These are phyloP conservation scores for Luffa aegyptiaca DNA, from an alignment of 306 rosid species.

Conservation along the genomic window DNA sequence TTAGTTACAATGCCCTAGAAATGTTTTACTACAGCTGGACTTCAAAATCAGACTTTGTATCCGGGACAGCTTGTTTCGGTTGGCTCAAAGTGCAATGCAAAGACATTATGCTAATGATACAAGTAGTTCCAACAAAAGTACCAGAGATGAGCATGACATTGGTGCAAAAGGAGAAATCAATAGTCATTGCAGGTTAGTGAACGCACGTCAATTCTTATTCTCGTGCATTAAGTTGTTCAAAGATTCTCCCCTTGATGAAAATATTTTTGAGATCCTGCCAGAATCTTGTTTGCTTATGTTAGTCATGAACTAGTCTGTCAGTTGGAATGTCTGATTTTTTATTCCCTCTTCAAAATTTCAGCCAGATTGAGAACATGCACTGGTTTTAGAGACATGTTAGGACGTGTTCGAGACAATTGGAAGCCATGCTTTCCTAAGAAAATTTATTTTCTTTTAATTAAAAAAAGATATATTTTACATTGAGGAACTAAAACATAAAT, in stretches of 20 bases:
- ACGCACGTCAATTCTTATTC: background rate
- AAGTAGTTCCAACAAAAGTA: slow-evolving; percentile 44
- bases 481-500: background rate
- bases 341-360: background rate
- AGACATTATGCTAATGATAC: slow-evolving; percentile 59
- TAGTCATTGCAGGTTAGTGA: slow-evolving; percentile 41
- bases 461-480: background rate
- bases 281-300: background rate
- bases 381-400: background rate
- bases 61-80: slow-evolving; percentile 82
- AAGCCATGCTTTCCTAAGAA: background rate
- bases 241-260: background rate
- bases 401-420: background rate
- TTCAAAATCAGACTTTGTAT: slow-evolving; percentile 57
- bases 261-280: background rate
- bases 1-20: slow-evolving; percentile 33
- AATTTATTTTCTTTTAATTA: background rate
- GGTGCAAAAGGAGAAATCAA: slow-evolving; percentile 40
- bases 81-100: slow-evolving; percentile 73
- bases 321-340: background rate
- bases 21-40: slow-evolving; percentile 70
- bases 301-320: background rate
- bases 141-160: slow-evolving; percentile 43
- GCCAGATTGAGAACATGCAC: background rate
- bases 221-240: background rate